Percentiles rank a stretch among this genome's conserved stretches.
Conservation (phyloP, 306 rosid species). For the Morella rubra region DNA sequence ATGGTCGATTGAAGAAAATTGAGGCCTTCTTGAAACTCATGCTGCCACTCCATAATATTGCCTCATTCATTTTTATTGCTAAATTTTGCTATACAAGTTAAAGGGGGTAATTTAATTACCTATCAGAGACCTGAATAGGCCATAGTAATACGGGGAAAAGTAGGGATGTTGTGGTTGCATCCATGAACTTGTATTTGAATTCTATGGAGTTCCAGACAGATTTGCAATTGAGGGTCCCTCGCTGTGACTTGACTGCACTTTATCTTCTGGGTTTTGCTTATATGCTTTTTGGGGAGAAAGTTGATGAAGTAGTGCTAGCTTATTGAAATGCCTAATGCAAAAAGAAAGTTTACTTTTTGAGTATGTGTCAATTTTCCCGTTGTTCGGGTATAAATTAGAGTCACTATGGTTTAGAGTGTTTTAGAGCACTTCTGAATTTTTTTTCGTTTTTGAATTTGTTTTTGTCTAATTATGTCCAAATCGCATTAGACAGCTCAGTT, state of each 20-base stretch:
- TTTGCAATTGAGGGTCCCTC: not conserved
- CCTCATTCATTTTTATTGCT: not conserved
- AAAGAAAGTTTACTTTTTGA: not conserved
- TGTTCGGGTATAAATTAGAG: not conserved
- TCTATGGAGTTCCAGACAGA: not conserved
- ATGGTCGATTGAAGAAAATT: not conserved
- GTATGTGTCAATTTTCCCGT: not conserved
- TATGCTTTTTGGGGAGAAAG: not conserved
- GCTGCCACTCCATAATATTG: not conserved
- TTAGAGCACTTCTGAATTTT: not conserved
- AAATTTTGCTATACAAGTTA: not conserved
- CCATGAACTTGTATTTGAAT: not conserved
- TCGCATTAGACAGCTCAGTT: slow-evolving; percentile 2
- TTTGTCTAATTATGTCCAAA: not conserved
- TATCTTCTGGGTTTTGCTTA: not conserved
- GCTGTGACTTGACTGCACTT: not conserved
- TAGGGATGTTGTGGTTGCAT: not conserved
- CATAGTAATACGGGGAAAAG: not conserved
- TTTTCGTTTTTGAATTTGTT: not conserved
- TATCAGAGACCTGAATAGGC: not conserved
- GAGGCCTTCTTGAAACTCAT: not conserved
- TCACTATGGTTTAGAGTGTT: not conserved
- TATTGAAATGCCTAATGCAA: not conserved
- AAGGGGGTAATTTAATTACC: not conserved
- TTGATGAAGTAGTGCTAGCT: not conserved